Base-by-base conservation (phyloP, 441 rosid genomes). In the Bocquillonia castaneifolia region DNA sequence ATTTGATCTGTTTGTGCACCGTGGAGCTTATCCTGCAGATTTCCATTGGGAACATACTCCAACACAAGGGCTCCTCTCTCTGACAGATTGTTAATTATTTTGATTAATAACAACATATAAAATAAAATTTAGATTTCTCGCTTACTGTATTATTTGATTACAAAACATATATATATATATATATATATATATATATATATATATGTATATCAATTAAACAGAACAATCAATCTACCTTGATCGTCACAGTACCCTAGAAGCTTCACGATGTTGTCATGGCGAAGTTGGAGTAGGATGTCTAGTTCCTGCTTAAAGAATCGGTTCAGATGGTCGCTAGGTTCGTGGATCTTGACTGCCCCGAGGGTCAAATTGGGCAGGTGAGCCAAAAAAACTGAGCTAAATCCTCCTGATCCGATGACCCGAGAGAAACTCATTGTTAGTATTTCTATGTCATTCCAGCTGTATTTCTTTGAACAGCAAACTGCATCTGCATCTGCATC, bases 351-450 rank as follows among this genome's bases (percentile, higher is more conserved):
- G 47, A 92, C 78, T 9, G 96, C 96, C 6, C 82, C 92, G 10
- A 45, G 60, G 34, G 9, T 47, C n/a, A 80, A 67, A 57, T 75
- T 74, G 36, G 85, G 67, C 55, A 89, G 44, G 8, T 68, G 78
- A 62, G 86, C 96, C 74, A 88, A n/a, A 74, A 84, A 89, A 28
- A 92, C 90, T 13, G 77, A 80, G 74, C 97, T 86, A 71, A 88
- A 92, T 48, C 97, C 97, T 15, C 96, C 97, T 0, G 83, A 79
- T 20, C 97, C 97, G 29, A 89, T 82, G 64, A 82, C 63, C n/a
- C 52, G 62, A 8, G 88, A 74, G 79, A 86, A 92, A 72, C 82
- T 78, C 42, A 29, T 40, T 6, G 94, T 86, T 31, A 80, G 62
- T 54, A 53, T 67, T 71, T 78, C 82, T 34, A 92, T 70, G 64